Conservation (phyloP, 2,329 filamentous ascomycete species). For the Aspergillus arachidicola region DNA sequence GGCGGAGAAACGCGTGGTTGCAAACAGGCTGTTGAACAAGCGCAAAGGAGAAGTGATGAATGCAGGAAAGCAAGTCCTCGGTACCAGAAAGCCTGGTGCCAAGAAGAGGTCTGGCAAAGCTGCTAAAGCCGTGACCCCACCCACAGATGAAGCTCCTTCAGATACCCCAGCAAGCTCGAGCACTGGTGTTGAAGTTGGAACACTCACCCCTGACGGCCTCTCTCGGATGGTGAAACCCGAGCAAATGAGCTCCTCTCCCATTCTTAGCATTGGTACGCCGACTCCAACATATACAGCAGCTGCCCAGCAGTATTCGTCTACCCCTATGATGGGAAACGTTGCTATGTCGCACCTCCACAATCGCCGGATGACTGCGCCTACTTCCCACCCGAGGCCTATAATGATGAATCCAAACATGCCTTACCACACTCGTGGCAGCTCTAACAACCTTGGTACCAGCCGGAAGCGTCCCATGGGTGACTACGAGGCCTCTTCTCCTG, state of each 20-base stretch:
- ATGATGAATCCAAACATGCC: neutral
- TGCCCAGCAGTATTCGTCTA: neutral
- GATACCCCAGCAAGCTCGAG: neutral
- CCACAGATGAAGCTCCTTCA: neutral
- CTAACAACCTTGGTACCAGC: neutral
- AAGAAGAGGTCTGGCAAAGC: neutral
- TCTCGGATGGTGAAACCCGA: neutral
- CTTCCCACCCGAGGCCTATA: constrained; percentile 5
- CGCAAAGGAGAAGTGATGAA: constrained; percentile 37
- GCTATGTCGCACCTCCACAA: neutral
- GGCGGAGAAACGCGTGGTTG: constrained; percentile 31
- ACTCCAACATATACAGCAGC: neutral
- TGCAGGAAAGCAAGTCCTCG: constrained; percentile 31
- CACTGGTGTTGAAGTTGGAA: neutral
- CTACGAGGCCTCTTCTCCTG: neutral
- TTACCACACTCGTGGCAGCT: neutral
- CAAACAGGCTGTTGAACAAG: constrained; percentile 37
- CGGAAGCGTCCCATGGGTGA: neutral
- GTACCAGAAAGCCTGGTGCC: constrained; percentile 2
- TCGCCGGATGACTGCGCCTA: constrained; percentile 7
- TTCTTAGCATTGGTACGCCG: neutral
- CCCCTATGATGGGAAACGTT: neutral
- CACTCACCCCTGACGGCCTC: neutral
- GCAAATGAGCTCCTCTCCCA: neutral
- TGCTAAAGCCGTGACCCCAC: neutral